Conservation (phyloP, 1,284 basidiomycete genomes). For the Microbotryum scabiosae region DNA sequence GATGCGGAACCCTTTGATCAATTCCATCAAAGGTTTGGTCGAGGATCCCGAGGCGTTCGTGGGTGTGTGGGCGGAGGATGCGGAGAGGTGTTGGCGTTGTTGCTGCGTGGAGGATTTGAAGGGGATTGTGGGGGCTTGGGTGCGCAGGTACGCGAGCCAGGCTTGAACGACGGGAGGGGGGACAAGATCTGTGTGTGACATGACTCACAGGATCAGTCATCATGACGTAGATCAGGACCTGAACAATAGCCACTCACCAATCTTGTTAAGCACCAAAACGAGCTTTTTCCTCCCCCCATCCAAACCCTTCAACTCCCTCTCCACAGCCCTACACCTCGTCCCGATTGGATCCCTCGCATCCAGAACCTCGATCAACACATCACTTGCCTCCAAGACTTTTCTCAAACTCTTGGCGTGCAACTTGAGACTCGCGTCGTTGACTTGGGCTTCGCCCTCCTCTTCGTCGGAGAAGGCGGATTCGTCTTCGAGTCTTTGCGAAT, state of each 20-base stretch:
- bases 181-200: conserved; percentile 60
- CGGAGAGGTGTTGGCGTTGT: conserved; percentile 70
- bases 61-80: conserved; percentile 50
- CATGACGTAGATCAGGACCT: background rate
- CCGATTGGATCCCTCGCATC: conserved; percentile 90
- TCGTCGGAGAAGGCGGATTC: conserved; percentile 20
- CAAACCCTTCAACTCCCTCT: conserved; percentile 76
- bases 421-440: conserved; percentile 37
- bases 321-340: conserved; percentile 73
- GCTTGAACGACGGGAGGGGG: conserved; percentile 78
- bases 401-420: conserved; percentile 51
- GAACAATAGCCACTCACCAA: conserved; percentile 53
- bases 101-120: conserved; percentile 78
- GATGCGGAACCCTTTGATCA: conserved; percentile 76
- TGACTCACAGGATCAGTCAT: conserved; percentile 26
- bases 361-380: conserved; percentile 80
- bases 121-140: conserved; percentile 85
- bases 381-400: conserved; percentile 87
- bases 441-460: conserved; percentile 35
- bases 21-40: conserved; percentile 59
- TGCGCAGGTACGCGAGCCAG: conserved; percentile 83
- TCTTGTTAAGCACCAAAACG: conserved; percentile 85
- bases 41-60: conserved; percentile 55
- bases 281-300: conserved; percentile 79
- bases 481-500: conserved; percentile 30